phyloP scores from a whole-genome alignment of 2,329 filamentous ascomycete genomes.

The Knoxdaviesia proteae region DNA sequence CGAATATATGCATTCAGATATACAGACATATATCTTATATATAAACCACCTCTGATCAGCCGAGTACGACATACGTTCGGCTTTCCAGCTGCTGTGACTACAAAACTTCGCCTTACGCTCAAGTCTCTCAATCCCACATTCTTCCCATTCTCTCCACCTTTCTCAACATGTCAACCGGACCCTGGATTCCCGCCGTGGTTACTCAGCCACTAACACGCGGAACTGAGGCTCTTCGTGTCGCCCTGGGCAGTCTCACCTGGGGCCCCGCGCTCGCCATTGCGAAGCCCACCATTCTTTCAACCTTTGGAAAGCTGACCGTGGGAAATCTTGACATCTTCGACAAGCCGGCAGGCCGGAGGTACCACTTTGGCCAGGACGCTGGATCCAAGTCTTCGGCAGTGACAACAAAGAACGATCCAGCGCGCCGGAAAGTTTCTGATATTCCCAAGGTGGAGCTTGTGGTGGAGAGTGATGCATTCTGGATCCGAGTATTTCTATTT shows the following conservation, averaged over 20 bases:
- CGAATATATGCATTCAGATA: too few relatives aligned
- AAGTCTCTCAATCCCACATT: background rate
- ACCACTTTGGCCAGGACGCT: constrained; percentile 24
- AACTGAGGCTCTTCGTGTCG: constrained; percentile 18
- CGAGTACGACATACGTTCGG: background rate
- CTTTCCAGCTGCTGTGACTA: background rate
- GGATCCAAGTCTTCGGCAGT: constrained; percentile 14
- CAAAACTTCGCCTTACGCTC: background rate
- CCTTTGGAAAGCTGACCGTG: constrained; percentile 23
- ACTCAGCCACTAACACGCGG: constrained; percentile 17
- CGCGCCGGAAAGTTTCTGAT: constrained; percentile 12
- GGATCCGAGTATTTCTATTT: constrained; percentile 47
- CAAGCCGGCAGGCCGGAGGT: constrained; percentile 19
- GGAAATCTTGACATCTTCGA: constrained; percentile 28
- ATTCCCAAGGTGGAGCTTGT: constrained; percentile 30
- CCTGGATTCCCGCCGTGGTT: constrained; percentile 16
- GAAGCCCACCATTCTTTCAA: constrained; percentile 21
- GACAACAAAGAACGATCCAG: constrained; percentile 13
- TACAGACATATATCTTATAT: too few relatives aligned
- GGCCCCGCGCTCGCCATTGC: constrained; percentile 23
- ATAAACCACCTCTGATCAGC: too few relatives aligned
- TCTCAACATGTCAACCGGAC: constrained; percentile 4
- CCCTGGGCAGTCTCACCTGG: constrained; percentile 24
- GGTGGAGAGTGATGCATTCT: constrained; percentile 46
- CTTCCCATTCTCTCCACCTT: background rate